A percentile compares a stretch with the other conserved stretches of the same genome.
These are phyloP conservation scores for Cryptococcus depauperatus DNA, from an alignment of 1,284 basidiomycete genomes.

Conservation along the genomic window DNA sequence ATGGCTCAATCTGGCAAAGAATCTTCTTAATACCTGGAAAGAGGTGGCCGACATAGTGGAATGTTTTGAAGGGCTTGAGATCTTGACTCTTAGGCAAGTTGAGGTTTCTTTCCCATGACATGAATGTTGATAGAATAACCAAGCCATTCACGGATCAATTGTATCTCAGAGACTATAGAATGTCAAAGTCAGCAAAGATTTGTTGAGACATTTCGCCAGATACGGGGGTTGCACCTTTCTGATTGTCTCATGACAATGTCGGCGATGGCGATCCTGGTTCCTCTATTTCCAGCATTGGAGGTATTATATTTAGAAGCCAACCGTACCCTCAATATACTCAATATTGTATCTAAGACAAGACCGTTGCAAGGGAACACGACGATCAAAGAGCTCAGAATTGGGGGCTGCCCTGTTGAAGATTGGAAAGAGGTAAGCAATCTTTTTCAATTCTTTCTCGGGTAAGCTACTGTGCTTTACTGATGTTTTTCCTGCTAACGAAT, in stretches of 20 bases:
- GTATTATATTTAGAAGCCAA: slow-evolving; percentile 74
- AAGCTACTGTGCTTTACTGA: slow-evolving; percentile 33
- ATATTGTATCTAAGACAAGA: background rate
- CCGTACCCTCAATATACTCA: slow-evolving; percentile 5
- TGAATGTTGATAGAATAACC: slow-evolving; percentile 1
- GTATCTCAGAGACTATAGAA: too few species aligned
- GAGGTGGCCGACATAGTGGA: slow-evolving; percentile 57
- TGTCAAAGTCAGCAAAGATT: too few species aligned
- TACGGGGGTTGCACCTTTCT: slow-evolving; percentile 70
- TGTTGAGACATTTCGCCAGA: slow-evolving; percentile 46
- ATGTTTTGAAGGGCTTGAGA: slow-evolving; percentile 58
- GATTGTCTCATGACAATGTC: slow-evolving; percentile 61
- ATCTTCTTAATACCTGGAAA: slow-evolving; percentile 65
- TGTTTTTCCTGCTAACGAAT: too few species aligned
- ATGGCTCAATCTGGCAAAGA: slow-evolving; percentile 73
- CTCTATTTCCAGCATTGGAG: slow-evolving; percentile 55
- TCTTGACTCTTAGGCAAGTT: slow-evolving; percentile 66
- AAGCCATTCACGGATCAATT: slow-evolving; percentile 56
- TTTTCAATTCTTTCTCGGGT: slow-evolving; percentile 52
- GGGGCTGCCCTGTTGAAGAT: slow-evolving; percentile 57
- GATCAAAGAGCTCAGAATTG: slow-evolving; percentile 62
- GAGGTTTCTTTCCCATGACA: slow-evolving; percentile 1
- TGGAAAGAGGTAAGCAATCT: slow-evolving; percentile 55
- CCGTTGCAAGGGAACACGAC: slow-evolving; percentile 16
- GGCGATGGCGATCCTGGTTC: slow-evolving; percentile 47